Base-by-base conservation (phyloP, 768 basidiomycete species). In the Crepidotus variabilis region DNA sequence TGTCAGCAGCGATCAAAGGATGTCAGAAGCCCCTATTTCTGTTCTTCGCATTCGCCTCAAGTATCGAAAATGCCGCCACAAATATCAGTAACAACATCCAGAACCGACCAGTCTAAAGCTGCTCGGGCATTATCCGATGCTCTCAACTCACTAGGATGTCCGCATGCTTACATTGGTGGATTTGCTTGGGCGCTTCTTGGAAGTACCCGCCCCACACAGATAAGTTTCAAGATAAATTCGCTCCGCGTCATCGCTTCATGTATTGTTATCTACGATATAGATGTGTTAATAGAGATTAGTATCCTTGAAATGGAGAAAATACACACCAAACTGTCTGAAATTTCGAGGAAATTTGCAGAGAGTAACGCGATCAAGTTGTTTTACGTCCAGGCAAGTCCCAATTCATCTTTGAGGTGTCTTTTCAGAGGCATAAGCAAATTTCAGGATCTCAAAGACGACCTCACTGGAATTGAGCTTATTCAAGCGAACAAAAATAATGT, bases 151-250 rank as follows among this genome's bases (percentile, higher is more conserved):
- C 54, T 68, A 6, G 54, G 54, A 13, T 67, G 57, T 59, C 52
- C 59, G 9, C 66, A 69, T 58, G 68, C 67, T 11, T 71, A 57
- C 58, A 65, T 71, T 20, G 69, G 68, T 34, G 69, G 68, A 22
- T 69, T 69, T 59, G 68, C 69, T 6, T 69, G 68, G 65, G 57
- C 64, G 39, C 51, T 68, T n/a, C 65, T 70, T 21, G 69, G 69
- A 34, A 67, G 63, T 52, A 28, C 14, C 2, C 59, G 67, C 28
- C 60, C 62, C 8, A 70, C 69, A 21, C 55, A 67, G 63, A 71
- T 71, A 55, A 65, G 68, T 65, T 32, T 47, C 51, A 28, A 20
- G 45, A n/a, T 21, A 20, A 22, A 22, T 33, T 36, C 55, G 20
- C 52, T 45, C 48, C 8, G 36, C 24, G 53, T 54, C 45, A 54